Percentiles rank a stretch among this genome's conserved stretches.
Evolutionary conservation across 2,329 filamentous ascomycete genomes (phyloP).

Genomic region (Alternaria novae-zelandiae): DNA sequence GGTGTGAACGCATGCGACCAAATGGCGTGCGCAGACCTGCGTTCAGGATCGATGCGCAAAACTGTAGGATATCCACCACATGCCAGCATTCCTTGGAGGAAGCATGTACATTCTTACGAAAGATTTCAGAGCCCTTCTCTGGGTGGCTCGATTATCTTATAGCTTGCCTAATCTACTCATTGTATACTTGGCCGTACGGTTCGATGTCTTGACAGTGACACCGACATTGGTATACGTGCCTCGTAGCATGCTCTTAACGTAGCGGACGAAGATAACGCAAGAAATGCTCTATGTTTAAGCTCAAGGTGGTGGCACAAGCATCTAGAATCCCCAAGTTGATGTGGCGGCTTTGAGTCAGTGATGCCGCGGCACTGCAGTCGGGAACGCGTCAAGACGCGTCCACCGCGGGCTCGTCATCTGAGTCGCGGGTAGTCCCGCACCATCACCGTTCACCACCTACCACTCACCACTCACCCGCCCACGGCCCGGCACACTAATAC

Average conservation of each 20-base stretch:
- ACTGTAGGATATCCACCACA: not conserved
- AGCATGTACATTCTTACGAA: not conserved
- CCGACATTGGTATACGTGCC: no score
- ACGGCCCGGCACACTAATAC: not conserved
- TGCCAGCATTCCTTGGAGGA: not conserved
- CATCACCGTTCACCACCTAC: slow-evolving; percentile 1
- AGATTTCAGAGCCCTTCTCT: not conserved
- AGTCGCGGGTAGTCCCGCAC: not conserved
- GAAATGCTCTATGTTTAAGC: no score
- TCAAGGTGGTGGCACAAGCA: not conserved
- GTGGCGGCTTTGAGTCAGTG: not conserved
- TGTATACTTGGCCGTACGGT: not conserved
- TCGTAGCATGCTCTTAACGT: not conserved
- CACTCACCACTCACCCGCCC: slow-evolving; percentile 2
- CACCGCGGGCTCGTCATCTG: not conserved
- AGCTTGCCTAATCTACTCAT: not conserved
- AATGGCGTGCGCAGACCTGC: not conserved
- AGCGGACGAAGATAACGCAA: no score
- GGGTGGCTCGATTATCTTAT: not conserved
- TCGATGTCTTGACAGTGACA: not conserved
- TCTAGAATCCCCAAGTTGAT: not conserved
- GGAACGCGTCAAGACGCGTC: not conserved
- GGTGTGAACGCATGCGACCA: not conserved
- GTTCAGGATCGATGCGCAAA: not conserved
- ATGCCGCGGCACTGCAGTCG: not conserved